phyloP scores from a whole-genome alignment of 768 basidiomycete genomes.

The Hirschioporus abietinus region DNA sequence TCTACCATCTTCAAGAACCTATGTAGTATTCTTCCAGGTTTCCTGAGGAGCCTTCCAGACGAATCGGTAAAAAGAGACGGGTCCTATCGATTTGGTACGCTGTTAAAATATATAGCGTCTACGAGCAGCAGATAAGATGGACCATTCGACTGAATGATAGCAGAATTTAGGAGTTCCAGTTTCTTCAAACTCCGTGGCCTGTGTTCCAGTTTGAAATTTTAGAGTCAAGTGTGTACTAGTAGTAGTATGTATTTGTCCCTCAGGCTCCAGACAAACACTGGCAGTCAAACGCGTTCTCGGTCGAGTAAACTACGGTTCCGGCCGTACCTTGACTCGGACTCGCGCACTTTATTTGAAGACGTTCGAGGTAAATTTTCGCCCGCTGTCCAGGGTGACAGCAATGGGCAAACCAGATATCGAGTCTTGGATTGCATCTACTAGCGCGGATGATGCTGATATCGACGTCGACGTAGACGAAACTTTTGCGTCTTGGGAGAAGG shows the following conservation, averaged over 20 bases:
- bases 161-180: no score
- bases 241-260: no score
- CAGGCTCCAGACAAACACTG: no score
- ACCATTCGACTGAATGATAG: no score
- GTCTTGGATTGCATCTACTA: conserved; percentile 56
- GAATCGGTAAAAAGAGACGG: no score
- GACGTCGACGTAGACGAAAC: conserved; percentile 25
- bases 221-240: no score
- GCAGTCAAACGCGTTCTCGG: not conserved
- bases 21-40: not conserved
- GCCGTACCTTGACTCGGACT: not conserved
- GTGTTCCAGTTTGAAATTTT: no score
- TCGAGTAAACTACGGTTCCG: not conserved
- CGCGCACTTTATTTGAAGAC: not conserved
- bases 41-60: not conserved
- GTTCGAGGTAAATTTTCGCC: not conserved
- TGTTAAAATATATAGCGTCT: no score
- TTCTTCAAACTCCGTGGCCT: no score
- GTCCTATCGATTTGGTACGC: no score
- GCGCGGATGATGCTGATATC: conserved; percentile 23
- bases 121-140: no score
- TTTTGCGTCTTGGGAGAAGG: conserved; percentile 43
- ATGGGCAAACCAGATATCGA: conserved; percentile 48
- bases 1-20: conserved; percentile 7
- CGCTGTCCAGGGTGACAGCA: conserved; percentile 28